Conservation (phyloP, 768 basidiomycete genomes). For the Leccinum boreale region DNA sequence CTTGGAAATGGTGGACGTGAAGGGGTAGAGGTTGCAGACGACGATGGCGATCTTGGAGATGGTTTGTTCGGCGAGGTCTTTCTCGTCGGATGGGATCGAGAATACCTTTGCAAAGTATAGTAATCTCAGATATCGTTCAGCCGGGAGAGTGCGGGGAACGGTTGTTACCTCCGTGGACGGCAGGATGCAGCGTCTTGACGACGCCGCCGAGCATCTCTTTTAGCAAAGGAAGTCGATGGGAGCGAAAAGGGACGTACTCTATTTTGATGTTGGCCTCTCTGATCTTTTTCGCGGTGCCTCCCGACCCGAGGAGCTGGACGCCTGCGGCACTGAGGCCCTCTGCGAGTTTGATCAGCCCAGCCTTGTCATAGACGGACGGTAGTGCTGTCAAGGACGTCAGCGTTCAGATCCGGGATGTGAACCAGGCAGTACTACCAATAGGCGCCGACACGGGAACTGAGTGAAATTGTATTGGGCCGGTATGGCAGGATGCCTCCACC, state of each 20-base stretch:
- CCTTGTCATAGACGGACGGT: slow-evolving; percentile 96
- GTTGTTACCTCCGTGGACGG: slow-evolving; percentile 86
- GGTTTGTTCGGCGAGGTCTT: slow-evolving; percentile 75
- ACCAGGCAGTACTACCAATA: slow-evolving; percentile 21
- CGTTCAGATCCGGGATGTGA: background rate
- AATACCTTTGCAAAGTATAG: slow-evolving; percentile 58
- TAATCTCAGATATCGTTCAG: slow-evolving; percentile 18
- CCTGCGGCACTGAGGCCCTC: slow-evolving; percentile 77
- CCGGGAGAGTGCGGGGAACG: background rate
- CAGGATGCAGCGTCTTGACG: slow-evolving; percentile 97
- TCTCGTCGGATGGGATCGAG: slow-evolving; percentile 90
- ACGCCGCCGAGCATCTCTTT: slow-evolving; percentile 95
- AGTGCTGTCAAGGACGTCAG: slow-evolving; percentile 53
- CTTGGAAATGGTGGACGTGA: slow-evolving; percentile 84
- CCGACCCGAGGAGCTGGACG: slow-evolving; percentile 90
- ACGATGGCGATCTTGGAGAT: slow-evolving; percentile 96
- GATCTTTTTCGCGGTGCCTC: slow-evolving; percentile 97
- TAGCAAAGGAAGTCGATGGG: slow-evolving; percentile 5
- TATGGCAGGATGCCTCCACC: slow-evolving; percentile 15
- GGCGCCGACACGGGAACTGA: slow-evolving; percentile 28
- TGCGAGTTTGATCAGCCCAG: slow-evolving; percentile 84
- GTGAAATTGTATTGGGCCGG: slow-evolving; percentile 18
- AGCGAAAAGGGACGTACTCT: slow-evolving; percentile 55
- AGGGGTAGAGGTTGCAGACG: slow-evolving; percentile 99
- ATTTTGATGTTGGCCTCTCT: slow-evolving; percentile 90